These are phyloP conservation scores for Pseudopediastrum boryanum DNA, from an alignment of 139 green algal species.

Conservation along the genomic window DNA sequence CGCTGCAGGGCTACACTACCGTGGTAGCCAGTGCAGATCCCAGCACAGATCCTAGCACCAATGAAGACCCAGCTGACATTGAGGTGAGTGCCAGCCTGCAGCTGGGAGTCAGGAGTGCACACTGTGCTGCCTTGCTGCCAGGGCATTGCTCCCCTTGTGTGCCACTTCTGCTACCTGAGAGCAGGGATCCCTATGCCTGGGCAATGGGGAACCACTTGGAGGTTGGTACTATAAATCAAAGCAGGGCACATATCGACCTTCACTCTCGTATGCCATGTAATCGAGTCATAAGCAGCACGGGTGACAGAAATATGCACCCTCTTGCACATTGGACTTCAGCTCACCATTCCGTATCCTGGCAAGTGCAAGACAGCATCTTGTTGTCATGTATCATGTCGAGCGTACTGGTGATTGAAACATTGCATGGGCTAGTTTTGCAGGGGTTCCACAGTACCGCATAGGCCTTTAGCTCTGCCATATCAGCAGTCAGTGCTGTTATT, in stretches of 20 bases:
- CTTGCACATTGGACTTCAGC: no score
- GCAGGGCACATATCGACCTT: not conserved
- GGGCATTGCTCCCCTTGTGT: not conserved
- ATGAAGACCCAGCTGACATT: not conserved
- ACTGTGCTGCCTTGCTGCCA: not conserved
- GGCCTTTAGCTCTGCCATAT: not conserved
- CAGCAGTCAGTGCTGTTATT: not conserved
- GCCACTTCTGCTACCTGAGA: not conserved
- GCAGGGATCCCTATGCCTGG: not conserved
- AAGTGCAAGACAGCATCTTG: not conserved
- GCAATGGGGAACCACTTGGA: no score
- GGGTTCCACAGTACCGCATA: not conserved
- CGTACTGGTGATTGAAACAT: not conserved
- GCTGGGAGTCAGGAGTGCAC: not conserved
- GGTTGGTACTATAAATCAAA: no score
- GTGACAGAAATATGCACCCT: no score
- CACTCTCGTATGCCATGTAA: no score
- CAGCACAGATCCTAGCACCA: constrained; percentile 27
- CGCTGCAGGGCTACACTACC: not conserved
- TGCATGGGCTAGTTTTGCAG: not conserved
- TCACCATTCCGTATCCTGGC: no score
- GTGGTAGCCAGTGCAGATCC: constrained; percentile 17
- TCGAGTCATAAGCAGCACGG: no score
- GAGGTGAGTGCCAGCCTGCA: constrained; percentile 18
- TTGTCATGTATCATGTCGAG: not conserved